These are phyloP conservation scores for Myochromella boudieri DNA, from an alignment of 768 basidiomycete genomes.

Conservation along the genomic window DNA sequence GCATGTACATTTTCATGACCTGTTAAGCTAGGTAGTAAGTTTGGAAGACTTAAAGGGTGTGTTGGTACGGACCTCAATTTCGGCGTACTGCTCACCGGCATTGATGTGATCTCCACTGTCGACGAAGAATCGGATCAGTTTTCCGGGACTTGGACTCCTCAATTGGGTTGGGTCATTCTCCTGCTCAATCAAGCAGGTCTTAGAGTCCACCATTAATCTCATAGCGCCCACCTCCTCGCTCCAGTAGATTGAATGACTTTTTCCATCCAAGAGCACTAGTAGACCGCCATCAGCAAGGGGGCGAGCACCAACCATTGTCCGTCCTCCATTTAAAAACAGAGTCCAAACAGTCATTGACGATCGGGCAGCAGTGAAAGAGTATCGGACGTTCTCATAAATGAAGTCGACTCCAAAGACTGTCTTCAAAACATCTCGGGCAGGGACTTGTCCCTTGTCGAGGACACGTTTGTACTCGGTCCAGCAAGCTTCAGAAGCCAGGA, in stretches of 20 bases:
- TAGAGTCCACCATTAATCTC: conserved; percentile 91
- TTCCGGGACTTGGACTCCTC: conserved; percentile 93
- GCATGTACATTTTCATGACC: conserved; percentile 99
- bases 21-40: conserved; percentile 26
- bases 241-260: conserved; percentile 98
- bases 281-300: conserved; percentile 94
- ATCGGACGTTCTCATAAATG: conserved; percentile 94
- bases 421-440: conserved; percentile 90
- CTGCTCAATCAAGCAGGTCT: conserved; percentile 98
- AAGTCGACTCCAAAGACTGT: conserved; percentile 97
- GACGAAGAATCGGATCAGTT: conserved; percentile 90
- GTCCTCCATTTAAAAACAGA: conserved; percentile 93
- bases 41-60: conserved; percentile 2
- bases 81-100: conserved; percentile 95
- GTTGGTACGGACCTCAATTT: conserved; percentile 76
- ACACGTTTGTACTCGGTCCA: conserved; percentile 92
- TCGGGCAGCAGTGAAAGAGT: conserved; percentile 93
- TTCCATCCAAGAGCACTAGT: conserved; percentile 86
- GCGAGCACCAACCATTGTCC: conserved; percentile 88
- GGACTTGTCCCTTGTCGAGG: conserved; percentile 97
- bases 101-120: conserved; percentile 98
- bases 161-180: conserved; percentile 99
- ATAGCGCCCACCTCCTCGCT: conserved; percentile 95
- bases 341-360: conserved; percentile 90
- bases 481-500: conserved; percentile 86